Evolutionary conservation across 208 protist species (phyloP), one percentile per base, ranked within the genome.

Genomic region (Acanthamoeba castellanii): DNA sequence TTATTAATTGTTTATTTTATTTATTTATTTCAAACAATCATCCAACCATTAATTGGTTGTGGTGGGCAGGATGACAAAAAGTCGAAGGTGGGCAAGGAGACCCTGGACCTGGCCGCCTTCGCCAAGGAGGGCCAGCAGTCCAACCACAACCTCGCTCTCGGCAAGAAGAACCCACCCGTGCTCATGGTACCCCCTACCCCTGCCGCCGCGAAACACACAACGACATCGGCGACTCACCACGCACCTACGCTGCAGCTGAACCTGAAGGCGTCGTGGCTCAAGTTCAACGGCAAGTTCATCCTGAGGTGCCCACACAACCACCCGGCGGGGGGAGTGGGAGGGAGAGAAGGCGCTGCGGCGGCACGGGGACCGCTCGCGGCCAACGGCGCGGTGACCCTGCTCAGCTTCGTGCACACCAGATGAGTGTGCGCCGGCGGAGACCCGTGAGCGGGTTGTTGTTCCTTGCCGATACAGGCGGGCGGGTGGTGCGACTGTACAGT

Each of bases 31-130:
- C 52, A 57, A n/a, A n/a, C n/a, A n/a, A n/a, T n/a, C n/a, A n/a
- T n/a, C n/a, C n/a, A n/a, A n/a, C n/a, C n/a, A n/a, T n/a, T n/a
- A n/a, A 42, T 42, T 42, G 37, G 37, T 42, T 0, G 37, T 42
- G 37, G 37, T 42, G 37, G 37, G n/a, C 84, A 90, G 84, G 84
- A 90, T 47, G 84, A 61, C 84, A 90, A 90, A n/a, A 90, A 90
- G 84, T 9, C 59, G 8, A 90, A 90, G 84, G 59, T 90, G 25
- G 84, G 84, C 27, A 90, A 90, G 52, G 55, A 90, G 50, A 70
- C 59, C 9, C 59, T 90, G 52, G 84, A 90, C 52, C 84, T 90
- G 37, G 84, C 84, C 20, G 32, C 32, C 52, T 90, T 52, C 30
- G 59, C 84, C 37, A 90, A 90, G 30, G 84, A 90, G 32, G 84